phyloP scores from a whole-genome alignment of 306 rosid genomes.

The Sindora glabra region DNA sequence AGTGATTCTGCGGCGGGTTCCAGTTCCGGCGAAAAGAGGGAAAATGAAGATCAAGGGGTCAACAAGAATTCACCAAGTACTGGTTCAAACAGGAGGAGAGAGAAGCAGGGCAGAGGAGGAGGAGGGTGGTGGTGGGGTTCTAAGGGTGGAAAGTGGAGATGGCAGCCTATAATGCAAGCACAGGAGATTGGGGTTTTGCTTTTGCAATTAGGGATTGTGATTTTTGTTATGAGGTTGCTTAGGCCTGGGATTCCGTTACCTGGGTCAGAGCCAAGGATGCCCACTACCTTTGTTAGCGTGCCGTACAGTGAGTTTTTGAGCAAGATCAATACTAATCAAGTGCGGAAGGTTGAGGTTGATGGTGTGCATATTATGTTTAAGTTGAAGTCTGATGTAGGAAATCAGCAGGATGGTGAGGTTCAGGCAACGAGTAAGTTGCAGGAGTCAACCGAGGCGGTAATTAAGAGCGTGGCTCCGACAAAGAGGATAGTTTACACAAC shows the following conservation, averaged over 20 bases:
- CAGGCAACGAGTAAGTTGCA: constrained; percentile 38
- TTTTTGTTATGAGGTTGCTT: constrained; percentile 71
- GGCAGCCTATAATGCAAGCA: constrained; percentile 83
- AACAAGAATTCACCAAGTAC: constrained; percentile 43
- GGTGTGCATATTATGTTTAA: constrained; percentile 88
- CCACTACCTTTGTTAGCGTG: constrained; percentile 61
- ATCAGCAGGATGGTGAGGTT: constrained; percentile 47
- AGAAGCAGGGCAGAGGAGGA: constrained; percentile 64
- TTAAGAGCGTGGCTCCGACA: constrained; percentile 45
- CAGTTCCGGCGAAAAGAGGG: constrained; percentile 52
- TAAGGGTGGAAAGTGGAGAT: constrained; percentile 71
- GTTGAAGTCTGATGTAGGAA: constrained; percentile 53
- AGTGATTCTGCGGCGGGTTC: constrained; percentile 58
- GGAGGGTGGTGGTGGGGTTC: constrained; percentile 84
- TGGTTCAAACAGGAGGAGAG: constrained; percentile 56
- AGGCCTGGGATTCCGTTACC: constrained; percentile 80
- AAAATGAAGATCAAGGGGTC: constrained; percentile 57
- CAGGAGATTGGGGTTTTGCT: constrained; percentile 78
- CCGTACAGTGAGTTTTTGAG: constrained; percentile 90
- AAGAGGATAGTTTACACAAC: constrained; percentile 83
- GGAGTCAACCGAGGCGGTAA: constrained; percentile 23
- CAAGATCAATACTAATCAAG: constrained; percentile 65
- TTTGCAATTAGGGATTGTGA: constrained; percentile 70
- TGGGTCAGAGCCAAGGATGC: constrained; percentile 78
- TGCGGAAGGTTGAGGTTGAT: constrained; percentile 94